Evolutionary conservation across 495 filamentous ascomycete genomes (phyloP).

Genomic region (Podospora sp.): DNA sequence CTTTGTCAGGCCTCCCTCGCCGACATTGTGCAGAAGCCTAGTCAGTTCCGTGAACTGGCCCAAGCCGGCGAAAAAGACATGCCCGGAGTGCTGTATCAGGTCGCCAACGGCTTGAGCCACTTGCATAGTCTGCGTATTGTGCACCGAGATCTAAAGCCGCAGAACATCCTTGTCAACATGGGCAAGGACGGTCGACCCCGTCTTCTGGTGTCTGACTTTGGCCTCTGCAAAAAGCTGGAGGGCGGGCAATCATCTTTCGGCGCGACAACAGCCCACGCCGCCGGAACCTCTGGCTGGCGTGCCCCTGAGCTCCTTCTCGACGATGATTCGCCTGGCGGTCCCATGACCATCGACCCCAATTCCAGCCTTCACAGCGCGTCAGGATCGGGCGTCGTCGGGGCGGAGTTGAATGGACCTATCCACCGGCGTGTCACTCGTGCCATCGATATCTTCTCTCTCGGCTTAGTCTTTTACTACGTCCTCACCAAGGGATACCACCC

Average conservation of each 20-base stretch:
- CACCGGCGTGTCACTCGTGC: constrained; percentile 84
- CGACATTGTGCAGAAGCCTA: constrained; percentile 76
- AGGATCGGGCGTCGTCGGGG: constrained; percentile 44
- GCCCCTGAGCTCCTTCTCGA: constrained; percentile 90
- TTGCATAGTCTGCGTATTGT: constrained; percentile 92
- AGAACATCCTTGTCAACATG: constrained; percentile 85
- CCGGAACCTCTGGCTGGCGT: constrained; percentile 93
- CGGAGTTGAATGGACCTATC: constrained; percentile 41
- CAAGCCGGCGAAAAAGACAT: constrained; percentile 58
- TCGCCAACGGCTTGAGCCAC: constrained; percentile 83
- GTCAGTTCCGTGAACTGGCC: constrained; percentile 49
- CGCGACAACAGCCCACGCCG: constrained; percentile 89
- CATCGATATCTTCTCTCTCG: constrained; percentile 95
- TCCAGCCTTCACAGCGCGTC: constrained; percentile 51
- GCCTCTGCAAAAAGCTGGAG: constrained; percentile 96
- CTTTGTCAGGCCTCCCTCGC: constrained; percentile 92
- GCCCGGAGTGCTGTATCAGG: constrained; percentile 75
- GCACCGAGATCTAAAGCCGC: constrained; percentile 94
- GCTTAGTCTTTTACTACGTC: constrained; percentile 95
- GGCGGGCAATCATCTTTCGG: constrained; percentile 93
- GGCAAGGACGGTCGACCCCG: constrained; percentile 65
- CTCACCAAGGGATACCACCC: constrained; percentile 90
- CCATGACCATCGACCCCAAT: constrained; percentile 38
- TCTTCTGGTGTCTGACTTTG: constrained; percentile 94
- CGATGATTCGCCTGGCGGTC: constrained; percentile 56